Evolutionary conservation across 768 basidiomycete genomes (phyloP).

Genomic region (Mrakia blollopis): DNA sequence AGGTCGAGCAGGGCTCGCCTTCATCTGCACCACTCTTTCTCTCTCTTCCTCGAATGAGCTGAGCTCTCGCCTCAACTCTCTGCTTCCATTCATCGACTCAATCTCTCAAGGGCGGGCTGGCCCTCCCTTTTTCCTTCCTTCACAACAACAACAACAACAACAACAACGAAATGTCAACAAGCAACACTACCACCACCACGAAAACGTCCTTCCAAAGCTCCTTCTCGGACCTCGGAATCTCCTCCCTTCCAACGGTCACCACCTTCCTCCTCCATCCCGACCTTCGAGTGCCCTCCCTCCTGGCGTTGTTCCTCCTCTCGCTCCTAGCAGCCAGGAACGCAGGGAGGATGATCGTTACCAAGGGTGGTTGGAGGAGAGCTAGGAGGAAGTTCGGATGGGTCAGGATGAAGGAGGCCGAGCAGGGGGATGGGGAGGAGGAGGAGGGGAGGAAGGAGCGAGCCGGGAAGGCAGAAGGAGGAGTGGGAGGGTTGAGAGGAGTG

Average conservation of each 20-base stretch:
- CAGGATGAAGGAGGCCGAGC: too few relatives aligned
- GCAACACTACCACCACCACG: too few relatives aligned
- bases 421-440: background rate
- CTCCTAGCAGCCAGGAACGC: background rate
- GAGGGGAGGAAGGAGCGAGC: background rate
- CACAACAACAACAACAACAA: too few relatives aligned
- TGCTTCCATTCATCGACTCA: too few relatives aligned
- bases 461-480: background rate
- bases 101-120: too few relatives aligned
- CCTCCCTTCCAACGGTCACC: background rate
- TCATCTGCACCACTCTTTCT: too few relatives aligned
- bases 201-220: too few relatives aligned
- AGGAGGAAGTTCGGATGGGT: background rate
- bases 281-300: background rate
- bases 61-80: too few relatives aligned
- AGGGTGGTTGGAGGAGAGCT: background rate
- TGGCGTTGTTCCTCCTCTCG: background rate
- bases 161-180: too few relatives aligned
- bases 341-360: background rate
- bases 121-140: too few relatives aligned
- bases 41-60: too few relatives aligned
- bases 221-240: background rate
- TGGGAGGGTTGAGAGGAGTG: background rate
- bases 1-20: too few relatives aligned
- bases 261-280: conserved; percentile 7